phyloP scores from a whole-genome alignment of 202 grass and related monocot genomes.

The Cymbopogon flexuosus region DNA sequence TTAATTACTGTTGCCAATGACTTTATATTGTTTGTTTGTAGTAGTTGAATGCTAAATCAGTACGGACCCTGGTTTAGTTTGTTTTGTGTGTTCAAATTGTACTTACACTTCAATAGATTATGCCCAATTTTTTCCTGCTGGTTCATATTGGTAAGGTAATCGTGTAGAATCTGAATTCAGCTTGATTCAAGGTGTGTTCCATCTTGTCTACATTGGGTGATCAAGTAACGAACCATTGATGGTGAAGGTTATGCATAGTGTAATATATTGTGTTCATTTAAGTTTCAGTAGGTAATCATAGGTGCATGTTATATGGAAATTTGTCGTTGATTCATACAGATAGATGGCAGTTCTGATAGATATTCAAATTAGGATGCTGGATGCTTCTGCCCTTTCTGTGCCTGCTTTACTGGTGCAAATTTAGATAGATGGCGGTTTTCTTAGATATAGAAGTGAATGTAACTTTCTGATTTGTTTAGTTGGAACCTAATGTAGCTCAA shows the following conservation, averaged over 20 bases:
- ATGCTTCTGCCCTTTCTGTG: background rate
- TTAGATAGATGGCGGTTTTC: background rate
- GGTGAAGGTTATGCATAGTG: background rate
- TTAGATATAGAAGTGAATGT: background rate
- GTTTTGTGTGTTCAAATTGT: background rate
- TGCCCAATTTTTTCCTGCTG: background rate
- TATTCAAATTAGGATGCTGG: background rate
- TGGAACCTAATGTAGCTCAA: conserved; percentile 11
- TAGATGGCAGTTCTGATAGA: background rate
- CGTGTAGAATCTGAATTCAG: background rate
- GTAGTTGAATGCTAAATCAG: background rate
- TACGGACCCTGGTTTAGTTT: background rate
- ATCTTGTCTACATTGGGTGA: background rate
- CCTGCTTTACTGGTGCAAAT: background rate
- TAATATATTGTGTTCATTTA: background rate
- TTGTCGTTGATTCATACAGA: background rate
- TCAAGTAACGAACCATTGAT: background rate
- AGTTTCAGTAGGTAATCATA: background rate
- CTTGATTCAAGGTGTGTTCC: background rate
- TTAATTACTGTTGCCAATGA: background rate
- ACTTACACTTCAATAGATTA: background rate
- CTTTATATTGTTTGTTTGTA: background rate
- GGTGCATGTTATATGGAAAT: background rate
- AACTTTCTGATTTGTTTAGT: background rate
- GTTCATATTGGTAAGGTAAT: background rate